Evolutionary conservation across 2,329 filamentous ascomycete genomes (phyloP).

Genomic region (Curvularia spicifera): DNA sequence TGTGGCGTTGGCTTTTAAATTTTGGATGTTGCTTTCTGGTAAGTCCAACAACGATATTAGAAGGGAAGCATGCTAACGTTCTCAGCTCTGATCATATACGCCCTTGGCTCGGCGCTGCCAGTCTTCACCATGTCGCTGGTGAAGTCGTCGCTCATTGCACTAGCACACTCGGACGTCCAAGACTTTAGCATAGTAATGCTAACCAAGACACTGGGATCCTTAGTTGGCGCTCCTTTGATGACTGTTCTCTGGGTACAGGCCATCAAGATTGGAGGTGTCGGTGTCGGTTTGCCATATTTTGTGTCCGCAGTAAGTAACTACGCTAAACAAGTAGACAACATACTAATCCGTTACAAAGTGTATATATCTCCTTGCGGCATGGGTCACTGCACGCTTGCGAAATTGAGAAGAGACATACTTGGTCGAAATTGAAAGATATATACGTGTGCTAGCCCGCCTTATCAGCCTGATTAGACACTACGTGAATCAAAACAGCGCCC

Average conservation of each 20-base stretch:
- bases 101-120: conserved; percentile 48
- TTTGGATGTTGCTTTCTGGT: conserved; percentile 45
- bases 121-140: conserved; percentile 50
- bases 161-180: conserved; percentile 36
- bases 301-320: conserved; percentile 40
- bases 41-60: background rate
- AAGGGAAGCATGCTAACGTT: conserved; percentile 5
- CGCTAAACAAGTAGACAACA: background rate
- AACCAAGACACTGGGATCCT: conserved; percentile 44
- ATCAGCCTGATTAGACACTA: conserved; percentile 3
- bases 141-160: conserved; percentile 42
- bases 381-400: conserved; percentile 13
- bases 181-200: conserved; percentile 50
- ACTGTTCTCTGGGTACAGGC: conserved; percentile 46
- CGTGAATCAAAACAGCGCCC: conserved; percentile 15
- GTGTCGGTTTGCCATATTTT: conserved; percentile 46
- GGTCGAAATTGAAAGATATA: background rate
- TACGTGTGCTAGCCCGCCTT: background rate
- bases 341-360: conserved; percentile 13
- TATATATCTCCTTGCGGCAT: conserved; percentile 18
- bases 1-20: conserved; percentile 40
- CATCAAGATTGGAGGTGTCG: conserved; percentile 42
- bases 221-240: conserved; percentile 48
- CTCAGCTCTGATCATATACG: conserved; percentile 46
- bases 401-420: background rate